Evolutionary conservation across 805 yeast species (phyloP), one percentile per base, ranked within the genome.

Genomic region (Lipomyces sp.): DNA sequence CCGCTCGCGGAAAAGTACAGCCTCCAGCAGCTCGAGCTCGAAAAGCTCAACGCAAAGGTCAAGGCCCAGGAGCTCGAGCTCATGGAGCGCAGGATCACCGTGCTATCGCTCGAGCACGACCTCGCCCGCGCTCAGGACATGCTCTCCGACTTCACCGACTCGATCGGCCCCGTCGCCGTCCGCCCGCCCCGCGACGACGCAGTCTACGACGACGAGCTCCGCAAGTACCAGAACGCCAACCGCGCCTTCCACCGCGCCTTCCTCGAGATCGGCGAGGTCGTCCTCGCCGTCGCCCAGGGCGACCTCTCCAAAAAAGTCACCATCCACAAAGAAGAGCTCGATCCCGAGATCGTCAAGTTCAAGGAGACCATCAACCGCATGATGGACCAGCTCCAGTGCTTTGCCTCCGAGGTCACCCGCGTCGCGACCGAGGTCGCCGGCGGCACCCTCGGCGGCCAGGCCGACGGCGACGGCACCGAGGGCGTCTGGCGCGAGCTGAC

Each of bases 391-490:
- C 74, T 85, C 53, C 90, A 84, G 65, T 79, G 86, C 11, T 86
- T 85, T 67, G 88, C 93, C 28, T 76, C 77, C 47, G 93, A 86
- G 66, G 93, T 86, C 37, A 84, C 89, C 33, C 81, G 86, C 53
- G 86, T 87, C 23, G 93, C 95, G 34, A 86, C 90, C 16, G 95
- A 87, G 61, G 95, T 87, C 19, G 91, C 95, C 28, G 85, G 86
- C 61, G 96, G 96, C 60, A 86, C 86, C 57, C 74, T 87, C 36
- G 95, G 95, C 59, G 95, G 95, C 34, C 93, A 85, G 64, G 95
- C 91, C 36, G 84, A 83, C 56, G 83, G 82, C 55, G 83, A 81
- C 46, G 91, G 90, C n/a, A 80, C 90, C 0, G 86, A 82, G 7
- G 96, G 95, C 45, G 84, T 86, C 42, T 86, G 95, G 95, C 81